Evolutionary conservation across 108 stramenopile species (phyloP), one percentile per base, ranked within the genome.

Genomic region (Conticribra guillardii): DNA sequence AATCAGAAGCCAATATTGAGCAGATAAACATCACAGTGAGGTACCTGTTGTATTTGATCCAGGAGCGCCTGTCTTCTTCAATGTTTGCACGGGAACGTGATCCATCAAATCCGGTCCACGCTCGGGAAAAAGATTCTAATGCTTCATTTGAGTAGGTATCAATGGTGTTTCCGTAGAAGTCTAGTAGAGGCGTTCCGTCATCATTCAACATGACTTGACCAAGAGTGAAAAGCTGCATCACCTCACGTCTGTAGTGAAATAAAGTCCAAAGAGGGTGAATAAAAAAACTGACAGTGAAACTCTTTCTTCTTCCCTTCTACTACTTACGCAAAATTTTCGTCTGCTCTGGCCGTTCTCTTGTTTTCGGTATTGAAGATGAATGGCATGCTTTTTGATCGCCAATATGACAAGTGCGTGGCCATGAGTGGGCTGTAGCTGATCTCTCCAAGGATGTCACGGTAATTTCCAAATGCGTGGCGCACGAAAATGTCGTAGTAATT

Each of bases 381-480:
- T n/a, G 55, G 69, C 24, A 71, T 69, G 21, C 49, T 51, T 58
- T 80, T 71, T 11, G 81, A 80, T 34, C 54, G 59, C 33, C 73
- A 22, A 54, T 69, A 90, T 2, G 87, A 72, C 0, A 90, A 68
- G 22, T 79, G 66, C 33, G 73, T 57, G 11, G 81, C 85, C 87
- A 88, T 90, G 18, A 78, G 18, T 9, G 83, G 80, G n/a, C 44
- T 48, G 56, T 61, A 86, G n/a, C 74, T 63, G 15, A 80, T 55
- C 37, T 41, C 37, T 9, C 37, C 37, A 41, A 94, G 78, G 23
- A 94, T 71, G 46, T 91, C 86, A 19, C 74, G 41, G 65, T 81
- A 91, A 73, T 81, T 90, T 17, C 93, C 93, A 64, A 94, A 91
- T 22, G 86, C 86, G 64, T 94, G 67, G 15, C 86, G 60, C 1